Evolutionary conservation across 495 filamentous ascomycete genomes (phyloP), one percentile per base, ranked within the genome.

Genomic region (Jackrogersella multiformis): DNA sequence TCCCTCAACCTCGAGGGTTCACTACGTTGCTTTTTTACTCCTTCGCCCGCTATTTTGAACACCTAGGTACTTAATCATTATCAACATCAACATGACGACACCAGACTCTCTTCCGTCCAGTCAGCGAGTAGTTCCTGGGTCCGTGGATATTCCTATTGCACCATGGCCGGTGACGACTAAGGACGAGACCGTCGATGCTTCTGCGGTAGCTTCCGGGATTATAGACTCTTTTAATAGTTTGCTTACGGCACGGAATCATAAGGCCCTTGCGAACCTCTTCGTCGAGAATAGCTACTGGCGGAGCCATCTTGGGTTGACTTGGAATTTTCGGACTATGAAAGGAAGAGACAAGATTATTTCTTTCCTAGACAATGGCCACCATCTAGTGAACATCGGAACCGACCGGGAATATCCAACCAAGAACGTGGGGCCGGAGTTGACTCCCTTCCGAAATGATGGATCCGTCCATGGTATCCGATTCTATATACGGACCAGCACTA

Each of bases 281-380:
- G 73, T 86, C 13, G 71, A 78, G 3, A 79, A 84, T 36, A 82
- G 82, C 6, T 91, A 86, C 77, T 89, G 88, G 87, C 80, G 87
- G 5, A 88, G 90, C 55, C 86, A 88, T 66, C 78, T 89, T 1
- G 84, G 78, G 7, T 57, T 89, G 8, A 82, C 85, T 24, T 90
- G 86, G 86, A 81, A 86, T 45, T 72, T 88, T 49, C 83, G 79
- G 32, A 90, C 89, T 0, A 56, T 86, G 38, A 85, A 88, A 48
- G 85, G 87, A 4, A 76, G 71, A 6, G 70, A 80, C 10, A 80
- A 79, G 12, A 88, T 91, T 18, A 41, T 69, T 1, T 61, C 76
- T 2, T 86, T 87, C 56, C 78, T 88, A 13, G 56, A 82, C 21
- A 46, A 77, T 6, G 72, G 75, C 12, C 72, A 80, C 9, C 72